A percentile compares a stretch with the other conserved stretches of the same genome.
Conservation (phyloP, 2,329 filamentous ascomycete genomes). For the Trichoderma gracile region DNA sequence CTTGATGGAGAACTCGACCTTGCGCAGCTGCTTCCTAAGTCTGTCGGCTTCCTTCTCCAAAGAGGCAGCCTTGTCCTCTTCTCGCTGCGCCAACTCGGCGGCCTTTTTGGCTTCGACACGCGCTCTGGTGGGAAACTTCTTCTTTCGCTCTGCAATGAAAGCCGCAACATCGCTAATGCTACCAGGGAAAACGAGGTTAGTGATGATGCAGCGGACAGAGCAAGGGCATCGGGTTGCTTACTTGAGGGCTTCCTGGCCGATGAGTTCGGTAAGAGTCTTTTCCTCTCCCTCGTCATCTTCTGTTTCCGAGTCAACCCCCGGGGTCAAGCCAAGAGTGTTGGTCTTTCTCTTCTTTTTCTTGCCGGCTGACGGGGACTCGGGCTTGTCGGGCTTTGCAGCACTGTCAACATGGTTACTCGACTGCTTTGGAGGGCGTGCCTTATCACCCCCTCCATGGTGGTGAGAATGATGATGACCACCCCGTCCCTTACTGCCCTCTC, state of each 20-base stretch:
- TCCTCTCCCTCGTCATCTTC: constrained; percentile 71
- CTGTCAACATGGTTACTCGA: constrained; percentile 29
- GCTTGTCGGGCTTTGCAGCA: constrained; percentile 30
- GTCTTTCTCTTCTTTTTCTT: constrained; percentile 73
- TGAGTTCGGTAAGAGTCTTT: constrained; percentile 59
- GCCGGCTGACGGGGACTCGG: constrained; percentile 49
- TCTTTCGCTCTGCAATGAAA: constrained; percentile 79
- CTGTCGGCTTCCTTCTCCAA: constrained; percentile 63
- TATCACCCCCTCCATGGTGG: constrained; percentile 48
- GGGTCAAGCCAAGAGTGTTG: constrained; percentile 71
- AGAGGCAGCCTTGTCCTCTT: constrained; percentile 62
- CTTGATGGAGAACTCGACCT: constrained; percentile 70
- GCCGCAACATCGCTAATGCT: constrained; percentile 70
- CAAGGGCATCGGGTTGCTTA: constrained; percentile 41
- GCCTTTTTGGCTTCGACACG: constrained; percentile 65
- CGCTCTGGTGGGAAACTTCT: constrained; percentile 76
- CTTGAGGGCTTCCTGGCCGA: constrained; percentile 57
- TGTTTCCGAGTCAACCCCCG: constrained; percentile 62
- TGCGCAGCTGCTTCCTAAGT: constrained; percentile 64
- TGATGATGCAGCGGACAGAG: not conserved
- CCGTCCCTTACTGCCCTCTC: constrained; percentile 47
- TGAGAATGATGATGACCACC: constrained; percentile 42
- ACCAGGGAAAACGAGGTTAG: not conserved
- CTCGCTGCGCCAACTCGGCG: constrained; percentile 46
- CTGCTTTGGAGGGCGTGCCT: constrained; percentile 36